A percentile compares a stretch with the other conserved stretches of the same genome.
Conservation (phyloP, 2,329 filamentous ascomycete genomes). For the Neodidymelliopsis sp. region DNA sequence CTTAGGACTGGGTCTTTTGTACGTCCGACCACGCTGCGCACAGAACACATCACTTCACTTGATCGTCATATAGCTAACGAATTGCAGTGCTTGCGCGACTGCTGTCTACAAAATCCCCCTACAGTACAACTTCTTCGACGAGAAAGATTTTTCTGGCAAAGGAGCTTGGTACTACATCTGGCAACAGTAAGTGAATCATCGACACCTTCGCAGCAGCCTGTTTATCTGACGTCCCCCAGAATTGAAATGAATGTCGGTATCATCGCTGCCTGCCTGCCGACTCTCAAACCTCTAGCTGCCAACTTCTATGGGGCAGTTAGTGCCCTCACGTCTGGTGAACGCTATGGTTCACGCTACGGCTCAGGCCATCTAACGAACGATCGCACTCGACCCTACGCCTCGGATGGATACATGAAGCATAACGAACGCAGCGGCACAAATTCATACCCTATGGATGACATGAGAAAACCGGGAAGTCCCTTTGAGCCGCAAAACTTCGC, state of each 20-base stretch:
- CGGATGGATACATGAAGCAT: background rate
- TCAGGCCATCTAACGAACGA: background rate
- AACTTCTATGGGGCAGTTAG: background rate
- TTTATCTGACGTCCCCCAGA: background rate
- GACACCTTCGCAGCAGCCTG: too few species aligned
- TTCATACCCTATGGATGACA: background rate
- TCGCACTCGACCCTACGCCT: background rate
- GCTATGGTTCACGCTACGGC: background rate
- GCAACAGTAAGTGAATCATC: background rate
- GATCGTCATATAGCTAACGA: background rate
- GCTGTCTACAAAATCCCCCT: conserved; percentile 1
- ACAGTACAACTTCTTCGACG: background rate
- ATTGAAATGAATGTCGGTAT: conserved; percentile 3
- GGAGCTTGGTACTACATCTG: conserved; percentile 2
- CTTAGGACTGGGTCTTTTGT: background rate
- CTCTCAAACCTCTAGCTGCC: conserved; percentile 1
- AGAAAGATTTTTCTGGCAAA: conserved; percentile 3
- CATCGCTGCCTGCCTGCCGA: background rate
- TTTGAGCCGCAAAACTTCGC: background rate
- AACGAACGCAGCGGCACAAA: background rate
- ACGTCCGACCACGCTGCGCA: too few species aligned
- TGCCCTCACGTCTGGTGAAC: background rate
- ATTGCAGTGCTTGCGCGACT: background rate
- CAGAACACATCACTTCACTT: too few species aligned
- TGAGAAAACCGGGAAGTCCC: background rate